Conservation (phyloP, 208 protist genomes). For the Acanthamoeba royreba region DNA sequence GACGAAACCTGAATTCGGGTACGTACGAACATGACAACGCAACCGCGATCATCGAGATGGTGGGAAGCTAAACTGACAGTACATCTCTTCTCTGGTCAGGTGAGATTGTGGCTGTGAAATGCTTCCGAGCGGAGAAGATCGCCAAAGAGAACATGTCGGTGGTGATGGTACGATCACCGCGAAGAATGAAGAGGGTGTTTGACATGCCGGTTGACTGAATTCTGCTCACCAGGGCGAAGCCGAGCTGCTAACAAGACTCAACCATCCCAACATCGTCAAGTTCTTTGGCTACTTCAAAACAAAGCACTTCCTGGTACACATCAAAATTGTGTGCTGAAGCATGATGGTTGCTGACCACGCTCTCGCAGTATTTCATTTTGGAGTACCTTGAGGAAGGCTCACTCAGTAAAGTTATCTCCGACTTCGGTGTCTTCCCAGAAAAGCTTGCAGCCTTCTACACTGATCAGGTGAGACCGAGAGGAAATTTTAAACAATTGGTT, state of each 20-base stretch:
- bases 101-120: slow-evolving; percentile 79
- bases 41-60: not conserved
- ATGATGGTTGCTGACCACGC: not conserved
- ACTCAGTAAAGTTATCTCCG: slow-evolving; percentile 82
- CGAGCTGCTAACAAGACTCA: slow-evolving; percentile 75
- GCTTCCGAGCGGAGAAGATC: slow-evolving; percentile 63
- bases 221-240: slow-evolving; percentile 67
- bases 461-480: not conserved
- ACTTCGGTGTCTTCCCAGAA: slow-evolving; percentile 82
- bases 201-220: too few relatives aligned
- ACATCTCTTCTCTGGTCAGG: slow-evolving; percentile 57
- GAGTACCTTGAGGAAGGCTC: slow-evolving; percentile 89
- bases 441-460: not conserved
- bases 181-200: too few relatives aligned
- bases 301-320: slow-evolving; percentile 65
- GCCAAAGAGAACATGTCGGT: slow-evolving; percentile 55
- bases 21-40: not conserved
- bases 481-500: too few relatives aligned
- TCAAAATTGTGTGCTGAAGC: not conserved
- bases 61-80: not conserved
- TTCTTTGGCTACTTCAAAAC: slow-evolving; percentile 80
- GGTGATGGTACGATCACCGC: slow-evolving; percentile 58
- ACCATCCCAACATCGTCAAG: slow-evolving; percentile 84
- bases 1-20: slow-evolving; percentile 63
- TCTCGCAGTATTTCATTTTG: slow-evolving; percentile 80